Evolutionary conservation across 495 filamentous ascomycete species (phyloP), one percentile per base, ranked within the genome.

Genomic region (Venustampulla echinocandica): DNA sequence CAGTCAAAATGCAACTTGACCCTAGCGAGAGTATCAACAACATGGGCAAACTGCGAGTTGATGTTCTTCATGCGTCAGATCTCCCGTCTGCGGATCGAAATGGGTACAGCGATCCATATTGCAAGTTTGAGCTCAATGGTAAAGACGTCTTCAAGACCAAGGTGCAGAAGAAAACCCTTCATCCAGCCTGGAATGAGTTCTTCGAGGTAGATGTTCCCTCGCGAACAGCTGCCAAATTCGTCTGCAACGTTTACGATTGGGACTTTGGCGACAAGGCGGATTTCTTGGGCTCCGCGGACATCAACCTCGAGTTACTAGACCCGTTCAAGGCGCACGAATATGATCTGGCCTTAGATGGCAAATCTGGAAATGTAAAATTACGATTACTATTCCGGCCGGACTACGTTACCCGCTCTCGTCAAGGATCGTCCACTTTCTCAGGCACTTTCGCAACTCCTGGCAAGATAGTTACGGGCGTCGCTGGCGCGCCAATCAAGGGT

Each of bases 21-120:
- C 87, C 90, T 1, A 84, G 75, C 54, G 92, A 99, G 66, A 93
- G 86, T 62, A 95, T 97, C 71, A 97, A 94, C 75, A 99, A 99
- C 66, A 90, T 92, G 81, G 92, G 92, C 45, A 86, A 76, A 42
- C 77, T 99, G 23, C 83, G 87, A 9, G 84, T 97, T 37, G 87
- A 96, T 51, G 71, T 97, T n/a, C 66, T 95, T 39, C 87, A 94
- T 60, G 92, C 84, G 17, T 73, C 79, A 20, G 81, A 96, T 51
- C 78, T 99, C 17, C 92, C 92, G 7, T 76, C 90, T 10, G 89
- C 87, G 38, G 92, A 99, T 59, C 82, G 90, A 22, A 99, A 97
- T 61, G 92, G 92, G 32, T 94, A 81, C 72, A 94, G 87, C 58
- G 92, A 99, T 56, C 92, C 92, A 3, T 99, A 86, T 69, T 93